Base-by-base conservation (phyloP, 208 protist species). In the Leishmania mexicana region DNA sequence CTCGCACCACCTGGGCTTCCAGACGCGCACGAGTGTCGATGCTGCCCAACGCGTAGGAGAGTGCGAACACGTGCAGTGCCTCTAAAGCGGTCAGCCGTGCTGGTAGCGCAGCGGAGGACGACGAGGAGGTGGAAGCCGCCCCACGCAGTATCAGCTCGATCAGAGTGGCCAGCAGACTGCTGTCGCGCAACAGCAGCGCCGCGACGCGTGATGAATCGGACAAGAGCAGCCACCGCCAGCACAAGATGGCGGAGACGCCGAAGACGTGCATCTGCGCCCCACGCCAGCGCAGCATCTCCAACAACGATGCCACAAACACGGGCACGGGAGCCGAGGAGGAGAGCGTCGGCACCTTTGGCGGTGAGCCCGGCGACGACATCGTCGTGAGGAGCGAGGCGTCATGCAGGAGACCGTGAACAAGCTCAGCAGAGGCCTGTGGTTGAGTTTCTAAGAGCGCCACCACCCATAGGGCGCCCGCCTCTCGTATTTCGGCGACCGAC, bases 221-320 rank as follows among this genome's bases (percentile, higher is more conserved):
- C 62, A 93, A 74, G n/a, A 89, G 68, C 68, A 95, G 80, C 91
- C 88, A 93, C 24, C 91, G 85, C 87, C 87, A 92, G 62, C 80
- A 88, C 62, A 91, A 49, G 8, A 90, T 86, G 3, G 88, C 89
- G 3, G 86, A 54, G 28, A 85, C 71, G 38, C 87, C 75, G 70
- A 89, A 89, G 5, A 70, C 45, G 68, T 70, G 60, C 81, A 87
- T 87, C 76, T 78, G 81, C 58, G 60, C 53, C 28, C 81, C 77
- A 31, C 86, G 78, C 74, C 84, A 87, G 35, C 72, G 76, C 51
- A 86, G 67, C 83, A 85, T 77, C 79, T 85, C 78, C 10, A 78
- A 35, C 60, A 89, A 35, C 8, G 85, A 64, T 35, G 49, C 79
- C 79, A 81, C 64, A 0, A 79, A 38, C 13, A 40, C 42, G n/a